A percentile compares a stretch with the other conserved stretches of the same genome.
phyloP scores from a whole-genome alignment of 108 stramenopile genomes.

The Cyclostephanos tholiformis region DNA sequence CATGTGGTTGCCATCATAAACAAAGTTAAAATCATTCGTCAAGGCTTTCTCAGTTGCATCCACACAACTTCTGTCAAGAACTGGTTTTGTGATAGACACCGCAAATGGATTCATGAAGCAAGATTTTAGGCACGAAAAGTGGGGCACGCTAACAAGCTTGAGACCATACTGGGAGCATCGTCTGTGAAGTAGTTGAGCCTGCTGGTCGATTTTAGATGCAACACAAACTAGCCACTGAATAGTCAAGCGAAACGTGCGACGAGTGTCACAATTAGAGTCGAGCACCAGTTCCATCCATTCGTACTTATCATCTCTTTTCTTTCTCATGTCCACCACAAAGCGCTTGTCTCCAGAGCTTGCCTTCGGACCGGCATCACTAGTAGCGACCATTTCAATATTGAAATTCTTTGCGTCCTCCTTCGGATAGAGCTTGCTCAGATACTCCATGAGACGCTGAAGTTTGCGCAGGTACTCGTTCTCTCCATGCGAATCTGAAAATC shows the following conservation, averaged over 20 bases:
- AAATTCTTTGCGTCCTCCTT: constrained; percentile 52
- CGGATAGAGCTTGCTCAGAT: constrained; percentile 69
- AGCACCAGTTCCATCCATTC: constrained; percentile 85
- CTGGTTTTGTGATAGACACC: constrained; percentile 57
- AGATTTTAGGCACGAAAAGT: constrained; percentile 60
- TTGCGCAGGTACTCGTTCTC: constrained; percentile 76
- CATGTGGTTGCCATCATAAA: constrained; percentile 78
- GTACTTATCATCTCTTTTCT: constrained; percentile 70
- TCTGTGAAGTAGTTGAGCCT: constrained; percentile 79
- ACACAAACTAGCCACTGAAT: constrained; percentile 91
- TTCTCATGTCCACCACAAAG: constrained; percentile 64
- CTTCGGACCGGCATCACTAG: constrained; percentile 28
- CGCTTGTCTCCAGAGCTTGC: constrained; percentile 56
- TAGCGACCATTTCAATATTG: constrained; percentile 49
- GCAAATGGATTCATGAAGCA: constrained; percentile 74
- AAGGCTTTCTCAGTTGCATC: constrained; percentile 53
- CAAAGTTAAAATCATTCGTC: constrained; percentile 58
- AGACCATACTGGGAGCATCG: constrained; percentile 83
- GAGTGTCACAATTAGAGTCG: constrained; percentile 72
- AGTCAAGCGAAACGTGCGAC: constrained; percentile 76
- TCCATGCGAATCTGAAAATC: constrained; percentile 50
- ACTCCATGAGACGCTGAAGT: constrained; percentile 70
- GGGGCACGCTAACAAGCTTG: constrained; percentile 65
- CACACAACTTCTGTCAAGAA: constrained; percentile 52
- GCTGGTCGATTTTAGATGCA: constrained; percentile 77